Evolutionary conservation across 2,329 filamentous ascomycete genomes (phyloP).

Genomic region (Pseudogymnoascus sp.): DNA sequence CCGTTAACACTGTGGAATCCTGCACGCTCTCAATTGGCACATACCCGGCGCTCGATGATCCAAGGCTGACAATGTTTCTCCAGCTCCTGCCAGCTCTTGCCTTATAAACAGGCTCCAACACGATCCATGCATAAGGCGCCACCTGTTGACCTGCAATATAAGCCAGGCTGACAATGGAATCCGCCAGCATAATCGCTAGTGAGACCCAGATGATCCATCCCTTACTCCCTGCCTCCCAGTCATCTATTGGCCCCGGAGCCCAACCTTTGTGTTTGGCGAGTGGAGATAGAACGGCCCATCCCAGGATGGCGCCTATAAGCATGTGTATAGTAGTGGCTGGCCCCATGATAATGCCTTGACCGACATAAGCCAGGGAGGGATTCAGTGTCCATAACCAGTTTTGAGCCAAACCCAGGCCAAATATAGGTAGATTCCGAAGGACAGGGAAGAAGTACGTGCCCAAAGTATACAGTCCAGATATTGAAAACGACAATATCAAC

Average conservation of each 20-base stretch:
- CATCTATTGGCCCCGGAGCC: slow-evolving; percentile 77
- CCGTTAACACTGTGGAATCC: slow-evolving; percentile 11
- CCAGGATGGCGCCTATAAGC: slow-evolving; percentile 79
- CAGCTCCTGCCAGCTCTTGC: slow-evolving; percentile 23
- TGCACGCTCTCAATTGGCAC: slow-evolving; percentile 16
- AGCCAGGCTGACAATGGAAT: slow-evolving; percentile 79
- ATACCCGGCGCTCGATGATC: slow-evolving; percentile 20
- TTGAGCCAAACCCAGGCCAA: slow-evolving; percentile 64
- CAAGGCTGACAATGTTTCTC: slow-evolving; percentile 21
- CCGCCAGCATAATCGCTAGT: slow-evolving; percentile 91
- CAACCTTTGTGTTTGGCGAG: slow-evolving; percentile 78
- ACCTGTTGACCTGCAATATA: slow-evolving; percentile 65
- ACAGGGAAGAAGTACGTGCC: slow-evolving; percentile 84
- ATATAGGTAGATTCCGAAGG: slow-evolving; percentile 76
- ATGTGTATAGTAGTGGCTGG: slow-evolving; percentile 92
- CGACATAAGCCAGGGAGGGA: slow-evolving; percentile 92
- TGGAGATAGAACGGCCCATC: slow-evolving; percentile 87
- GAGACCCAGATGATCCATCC: slow-evolving; percentile 99
- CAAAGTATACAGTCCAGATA: slow-evolving; percentile 64
- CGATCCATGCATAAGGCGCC: slow-evolving; percentile 37
- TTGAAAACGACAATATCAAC: slow-evolving; percentile 47
- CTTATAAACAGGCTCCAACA: slow-evolving; percentile 26
- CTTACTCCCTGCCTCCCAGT: slow-evolving; percentile 91
- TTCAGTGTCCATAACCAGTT: slow-evolving; percentile 95
- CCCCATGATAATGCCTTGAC: slow-evolving; percentile 98